A percentile compares a stretch with the other conserved stretches of the same genome.
phyloP scores from a whole-genome alignment of 1,284 basidiomycete genomes.

The Ganoderma boninense region DNA sequence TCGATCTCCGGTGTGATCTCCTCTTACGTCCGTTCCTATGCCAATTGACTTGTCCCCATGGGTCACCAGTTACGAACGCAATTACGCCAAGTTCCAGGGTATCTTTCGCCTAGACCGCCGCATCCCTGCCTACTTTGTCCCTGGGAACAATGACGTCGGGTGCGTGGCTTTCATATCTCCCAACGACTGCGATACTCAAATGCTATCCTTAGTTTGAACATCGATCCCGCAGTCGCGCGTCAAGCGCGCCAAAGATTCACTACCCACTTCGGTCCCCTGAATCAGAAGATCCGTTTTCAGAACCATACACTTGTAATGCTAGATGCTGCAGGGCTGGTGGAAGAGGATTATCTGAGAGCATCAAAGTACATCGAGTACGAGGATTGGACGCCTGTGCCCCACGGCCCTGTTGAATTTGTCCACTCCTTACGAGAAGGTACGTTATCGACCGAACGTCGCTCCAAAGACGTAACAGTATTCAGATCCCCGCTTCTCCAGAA shows the following conservation, averaged over 20 bases:
- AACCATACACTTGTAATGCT: constrained; percentile 81
- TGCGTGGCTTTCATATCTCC: constrained; percentile 42
- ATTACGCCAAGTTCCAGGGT: constrained; percentile 65
- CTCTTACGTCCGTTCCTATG: constrained; percentile 17
- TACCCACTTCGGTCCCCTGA: constrained; percentile 78
- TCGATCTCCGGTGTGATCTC: constrained; percentile 8
- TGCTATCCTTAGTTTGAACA: constrained; percentile 31
- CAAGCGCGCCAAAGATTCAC: constrained; percentile 53
- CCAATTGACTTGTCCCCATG: constrained; percentile 31
- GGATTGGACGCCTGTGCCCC: constrained; percentile 65
- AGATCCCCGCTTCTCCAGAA: constrained; percentile 1
- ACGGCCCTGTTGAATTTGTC: constrained; percentile 79
- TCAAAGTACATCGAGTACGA: constrained; percentile 58
- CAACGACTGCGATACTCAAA: background rate
- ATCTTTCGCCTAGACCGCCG: constrained; percentile 60
- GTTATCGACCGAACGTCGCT: constrained; percentile 21
- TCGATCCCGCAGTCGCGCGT: constrained; percentile 30
- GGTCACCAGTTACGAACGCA: constrained; percentile 63
- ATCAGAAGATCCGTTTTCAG: constrained; percentile 60
- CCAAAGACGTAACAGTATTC: background rate
- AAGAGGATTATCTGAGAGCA: constrained; percentile 80
- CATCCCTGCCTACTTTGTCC: constrained; percentile 70
- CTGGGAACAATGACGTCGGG: constrained; percentile 90
- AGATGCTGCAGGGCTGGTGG: constrained; percentile 80
- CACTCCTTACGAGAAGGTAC: constrained; percentile 62